phyloP scores from a whole-genome alignment of 306 rosid species.

The Heteromeles arbutifolia region DNA sequence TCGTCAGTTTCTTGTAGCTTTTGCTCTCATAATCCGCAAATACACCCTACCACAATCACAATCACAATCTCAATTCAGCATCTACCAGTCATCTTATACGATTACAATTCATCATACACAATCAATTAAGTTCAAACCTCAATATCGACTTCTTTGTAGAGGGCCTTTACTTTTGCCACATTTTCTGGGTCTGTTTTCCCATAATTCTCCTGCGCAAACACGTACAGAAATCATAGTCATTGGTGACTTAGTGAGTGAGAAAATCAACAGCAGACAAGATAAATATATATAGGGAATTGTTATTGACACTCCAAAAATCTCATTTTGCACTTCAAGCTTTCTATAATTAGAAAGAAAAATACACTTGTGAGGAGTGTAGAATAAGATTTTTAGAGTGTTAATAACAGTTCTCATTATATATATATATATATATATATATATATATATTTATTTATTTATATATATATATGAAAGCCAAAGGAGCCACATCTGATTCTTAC shows the following conservation, averaged over 20 bases:
- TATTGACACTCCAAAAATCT: too few relatives aligned
- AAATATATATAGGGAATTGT: not conserved
- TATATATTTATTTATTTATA: too few relatives aligned
- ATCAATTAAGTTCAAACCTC: conserved; percentile 36
- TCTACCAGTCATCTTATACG: too few relatives aligned
- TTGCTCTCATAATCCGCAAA: conserved; percentile 58
- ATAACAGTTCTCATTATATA: too few relatives aligned
- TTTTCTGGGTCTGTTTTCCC: conserved; percentile 59
- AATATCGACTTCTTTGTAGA: conserved; percentile 60
- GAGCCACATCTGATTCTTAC: conserved; percentile 23
- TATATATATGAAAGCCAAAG: not conserved
- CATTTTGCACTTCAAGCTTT: too few relatives aligned
- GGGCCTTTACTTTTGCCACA: conserved; percentile 66
- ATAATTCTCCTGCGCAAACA: conserved; percentile 57
- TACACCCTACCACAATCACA: conserved; percentile 39
- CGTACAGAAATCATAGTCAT: not conserved
- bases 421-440: too few relatives aligned
- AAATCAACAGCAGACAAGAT: not conserved
- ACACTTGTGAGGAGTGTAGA: too few relatives aligned
- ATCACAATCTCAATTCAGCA: not conserved
- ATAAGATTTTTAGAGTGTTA: too few relatives aligned
- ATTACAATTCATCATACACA: not conserved
- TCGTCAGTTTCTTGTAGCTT: conserved; percentile 54
- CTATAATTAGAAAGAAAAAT: too few relatives aligned
- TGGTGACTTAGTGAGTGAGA: not conserved